Evolutionary conservation across 2,329 filamentous ascomycete genomes (phyloP).

Genomic region (Phaeoacremonium minimum): DNA sequence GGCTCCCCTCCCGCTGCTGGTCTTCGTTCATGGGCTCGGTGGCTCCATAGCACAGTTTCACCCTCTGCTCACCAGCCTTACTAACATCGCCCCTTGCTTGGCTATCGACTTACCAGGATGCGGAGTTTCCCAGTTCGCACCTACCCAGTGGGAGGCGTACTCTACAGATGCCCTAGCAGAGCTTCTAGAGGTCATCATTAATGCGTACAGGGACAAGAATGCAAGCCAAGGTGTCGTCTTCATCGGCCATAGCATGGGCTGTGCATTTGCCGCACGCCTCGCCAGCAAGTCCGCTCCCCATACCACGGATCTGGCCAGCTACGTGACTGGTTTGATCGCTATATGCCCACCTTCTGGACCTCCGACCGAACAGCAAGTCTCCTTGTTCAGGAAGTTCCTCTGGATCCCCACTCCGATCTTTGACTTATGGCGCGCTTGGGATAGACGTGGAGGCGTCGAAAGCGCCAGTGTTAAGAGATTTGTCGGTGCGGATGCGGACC

Average conservation of each 20-base stretch:
- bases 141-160: conserved; percentile 73
- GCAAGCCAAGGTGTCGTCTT: conserved; percentile 69
- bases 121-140: conserved; percentile 72
- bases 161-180: conserved; percentile 70
- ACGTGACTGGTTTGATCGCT: conserved; percentile 72
- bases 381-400: conserved; percentile 52
- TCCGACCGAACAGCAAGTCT: conserved; percentile 46
- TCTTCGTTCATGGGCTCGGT: conserved; percentile 92
- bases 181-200: conserved; percentile 70
- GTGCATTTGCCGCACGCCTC: conserved; percentile 69
- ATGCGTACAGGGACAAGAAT: conserved; percentile 63
- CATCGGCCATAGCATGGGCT: conserved; percentile 88
- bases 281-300: conserved; percentile 46
- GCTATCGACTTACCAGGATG: conserved; percentile 90
- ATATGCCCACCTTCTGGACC: conserved; percentile 75
- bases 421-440: conserved; percentile 71
- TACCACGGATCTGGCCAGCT: conserved; percentile 47
- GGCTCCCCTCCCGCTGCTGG: conserved; percentile 73
- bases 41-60: conserved; percentile 88
- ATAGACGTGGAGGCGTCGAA: conserved; percentile 71
- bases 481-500: conserved; percentile 62
- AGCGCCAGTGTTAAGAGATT: conserved; percentile 79
- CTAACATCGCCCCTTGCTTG: conserved; percentile 78
- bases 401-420: conserved; percentile 70
- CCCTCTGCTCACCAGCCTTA: conserved; percentile 73